Conservation (phyloP, 306 rosid genomes). For the Quercus mongolica region DNA sequence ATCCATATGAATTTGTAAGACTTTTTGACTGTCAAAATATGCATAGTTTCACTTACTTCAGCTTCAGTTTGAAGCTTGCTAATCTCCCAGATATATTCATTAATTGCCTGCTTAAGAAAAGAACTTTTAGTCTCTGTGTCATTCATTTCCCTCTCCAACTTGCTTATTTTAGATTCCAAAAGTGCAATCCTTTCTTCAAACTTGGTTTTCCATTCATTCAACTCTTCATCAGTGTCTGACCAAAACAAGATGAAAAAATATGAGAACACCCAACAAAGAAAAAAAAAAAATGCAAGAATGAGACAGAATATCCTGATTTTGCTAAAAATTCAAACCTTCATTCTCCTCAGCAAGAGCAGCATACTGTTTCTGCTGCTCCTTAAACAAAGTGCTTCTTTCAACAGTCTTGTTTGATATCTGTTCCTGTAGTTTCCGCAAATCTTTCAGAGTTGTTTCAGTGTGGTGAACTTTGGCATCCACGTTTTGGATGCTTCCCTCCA, state of each 20-base stretch:
- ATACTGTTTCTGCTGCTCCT: conserved; percentile 64
- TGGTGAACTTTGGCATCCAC: conserved; percentile 55
- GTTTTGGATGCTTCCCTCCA: conserved; percentile 61
- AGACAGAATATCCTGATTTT: conserved; percentile 7
- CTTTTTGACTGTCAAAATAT: conserved; percentile 6
- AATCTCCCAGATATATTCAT: conserved; percentile 48
- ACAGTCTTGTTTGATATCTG: conserved; percentile 64
- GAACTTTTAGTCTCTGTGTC: conserved; percentile 47
- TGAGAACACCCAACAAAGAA: conserved; percentile 8
- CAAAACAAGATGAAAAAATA: conserved; percentile 15
- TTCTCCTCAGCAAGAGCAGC: conserved; percentile 67
- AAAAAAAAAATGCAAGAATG: neutral
- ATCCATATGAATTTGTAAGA: conserved; percentile 20
- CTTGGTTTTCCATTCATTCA: conserved; percentile 81
- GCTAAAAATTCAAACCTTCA: conserved; percentile 53
- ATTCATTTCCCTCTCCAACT: conserved; percentile 65
- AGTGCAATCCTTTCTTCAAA: conserved; percentile 73
- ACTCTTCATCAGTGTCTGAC: conserved; percentile 84
- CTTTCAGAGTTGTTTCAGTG: conserved; percentile 46
- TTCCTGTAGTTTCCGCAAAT: conserved; percentile 53
- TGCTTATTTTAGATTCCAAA: conserved; percentile 48
- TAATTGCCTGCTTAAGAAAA: conserved; percentile 35
- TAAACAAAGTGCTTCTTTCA: conserved; percentile 58
- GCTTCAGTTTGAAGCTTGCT: conserved; percentile 80
- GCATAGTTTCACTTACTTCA: conserved; percentile 53